phyloP scores from a whole-genome alignment of 371 early-diverging fungal species.

The Mucor ambiguus region DNA sequence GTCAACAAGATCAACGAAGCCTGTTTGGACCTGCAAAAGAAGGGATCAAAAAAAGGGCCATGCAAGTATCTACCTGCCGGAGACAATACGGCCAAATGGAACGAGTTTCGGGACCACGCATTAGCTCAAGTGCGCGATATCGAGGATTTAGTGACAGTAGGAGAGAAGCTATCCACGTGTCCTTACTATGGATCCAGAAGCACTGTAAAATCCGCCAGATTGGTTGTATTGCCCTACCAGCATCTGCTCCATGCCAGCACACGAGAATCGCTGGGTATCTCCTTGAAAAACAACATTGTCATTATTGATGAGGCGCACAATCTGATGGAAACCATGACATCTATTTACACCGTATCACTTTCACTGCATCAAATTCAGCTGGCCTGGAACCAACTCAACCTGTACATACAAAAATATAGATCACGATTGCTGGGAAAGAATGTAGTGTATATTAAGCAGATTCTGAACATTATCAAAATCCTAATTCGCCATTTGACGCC shows the following conservation, averaged over 20 bases:
- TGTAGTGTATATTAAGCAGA: conserved; percentile 76
- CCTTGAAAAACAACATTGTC: conserved; percentile 72
- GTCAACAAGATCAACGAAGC: conserved; percentile 71
- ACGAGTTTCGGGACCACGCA: conserved; percentile 64
- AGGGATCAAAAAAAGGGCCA: conserved; percentile 37
- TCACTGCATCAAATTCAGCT: conserved; percentile 48
- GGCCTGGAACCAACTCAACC: conserved; percentile 58
- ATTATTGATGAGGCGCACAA: conserved; percentile 95
- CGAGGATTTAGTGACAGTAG: conserved; percentile 81
- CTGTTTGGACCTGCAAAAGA: conserved; percentile 79
- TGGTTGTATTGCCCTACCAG: conserved; percentile 86
- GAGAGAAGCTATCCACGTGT: conserved; percentile 66
- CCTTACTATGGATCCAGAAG: conserved; percentile 92
- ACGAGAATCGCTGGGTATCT: conserved; percentile 78
- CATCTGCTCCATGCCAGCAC: conserved; percentile 75
- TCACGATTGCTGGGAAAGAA: conserved; percentile 74
- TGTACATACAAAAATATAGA: conserved; percentile 75
- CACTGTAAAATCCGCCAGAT: conserved; percentile 62
- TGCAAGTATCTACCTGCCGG: conserved; percentile 57
- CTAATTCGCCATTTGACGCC: conserved; percentile 30
- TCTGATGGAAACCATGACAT: conserved; percentile 71
- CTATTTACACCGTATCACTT: conserved; percentile 60
- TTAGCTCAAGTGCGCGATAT: conserved; percentile 73
- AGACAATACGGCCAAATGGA: conserved; percentile 43
- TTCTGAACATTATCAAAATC: conserved; percentile 51